phyloP scores from a whole-genome alignment of 75 land plant species.

The Pinus albicaulis region DNA sequence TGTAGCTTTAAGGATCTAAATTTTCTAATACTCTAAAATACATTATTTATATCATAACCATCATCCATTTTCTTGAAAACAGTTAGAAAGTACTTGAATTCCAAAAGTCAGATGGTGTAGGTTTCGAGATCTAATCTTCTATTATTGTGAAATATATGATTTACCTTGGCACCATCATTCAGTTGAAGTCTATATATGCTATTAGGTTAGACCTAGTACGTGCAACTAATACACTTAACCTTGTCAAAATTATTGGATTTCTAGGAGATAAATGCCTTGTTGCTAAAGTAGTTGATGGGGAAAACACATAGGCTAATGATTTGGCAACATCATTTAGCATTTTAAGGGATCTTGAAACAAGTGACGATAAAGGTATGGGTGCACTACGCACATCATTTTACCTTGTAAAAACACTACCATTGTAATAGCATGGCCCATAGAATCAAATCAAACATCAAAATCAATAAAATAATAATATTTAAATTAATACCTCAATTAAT shows the following conservation, averaged over 20 bases:
- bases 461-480: background rate
- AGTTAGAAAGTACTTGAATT: background rate
- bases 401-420: background rate
- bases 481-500: background rate
- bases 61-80: background rate
- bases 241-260: conserved; percentile 22
- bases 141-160: background rate
- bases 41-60: background rate
- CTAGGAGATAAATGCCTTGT: conserved; percentile 23
- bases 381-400: background rate
- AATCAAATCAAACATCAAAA: background rate
- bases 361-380: conserved; percentile 17
- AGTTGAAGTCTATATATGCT: conserved; percentile 23
- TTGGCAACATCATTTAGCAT: conserved; percentile 17
- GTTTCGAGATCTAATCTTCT: background rate
- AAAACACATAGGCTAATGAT: conserved; percentile 41
- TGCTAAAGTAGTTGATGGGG: conserved; percentile 39
- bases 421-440: too few relatives aligned
- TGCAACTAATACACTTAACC: conserved; percentile 22
- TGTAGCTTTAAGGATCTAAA: too few relatives aligned
- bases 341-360: conserved; percentile 15
- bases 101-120: background rate
- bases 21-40: background rate
- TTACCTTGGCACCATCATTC: conserved; percentile 8
- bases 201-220: conserved; percentile 38